Evolutionary conservation across 805 yeast species (phyloP), one percentile per base, ranked within the genome.

Genomic region (Suhomyces kilbournensis): DNA sequence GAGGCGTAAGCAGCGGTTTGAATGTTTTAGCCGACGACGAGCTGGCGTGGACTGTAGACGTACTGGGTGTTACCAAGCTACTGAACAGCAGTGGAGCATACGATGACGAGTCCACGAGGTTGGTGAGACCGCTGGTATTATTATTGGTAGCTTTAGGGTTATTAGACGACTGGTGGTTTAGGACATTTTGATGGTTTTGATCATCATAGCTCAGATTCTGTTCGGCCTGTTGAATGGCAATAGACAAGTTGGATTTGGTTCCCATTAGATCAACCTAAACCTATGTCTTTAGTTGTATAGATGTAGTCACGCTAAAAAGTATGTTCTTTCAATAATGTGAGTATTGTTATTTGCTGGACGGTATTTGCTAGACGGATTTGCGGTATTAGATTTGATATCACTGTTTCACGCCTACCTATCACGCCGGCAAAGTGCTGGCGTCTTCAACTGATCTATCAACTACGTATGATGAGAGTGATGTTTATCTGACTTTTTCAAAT

Each of bases 221-320:
- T 8, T 71, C 77, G 25, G 77, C 78, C 58, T 72, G 69, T 53
- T 74, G 71, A 38, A 75, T 75, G 52, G 79, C 80, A 53, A 75
- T 60, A 40, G 79, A 74, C 40, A 75, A 61, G 56, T 75, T 75
- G 10, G 78, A 74, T 57, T 68, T 72, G 51, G 48, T 46, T 14
- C 48, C 48, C 48, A 46, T 46, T 42, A 23, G 26, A 32, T 32
- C 35, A n/a, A 32, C 35, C 35, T n/a, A 32, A 32, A 28, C 32
- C 32, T 12, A 28, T 26, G 30, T 32, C 7, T n/a, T 4, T 19
- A 19, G 23, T 38, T 17, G 42, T 17, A 38, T 35, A 17, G 23
- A n/a, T 38, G 17, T 28, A 28, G 42, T 38, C 17, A 38, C 17
- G 42, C 42, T 38, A 17, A 38, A 9, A 35, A 14, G 17, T 4